Evolutionary conservation across 2,329 filamentous ascomycete genomes (phyloP), one percentile per base, ranked within the genome.

Genomic region (Fonsecaea monophora): DNA sequence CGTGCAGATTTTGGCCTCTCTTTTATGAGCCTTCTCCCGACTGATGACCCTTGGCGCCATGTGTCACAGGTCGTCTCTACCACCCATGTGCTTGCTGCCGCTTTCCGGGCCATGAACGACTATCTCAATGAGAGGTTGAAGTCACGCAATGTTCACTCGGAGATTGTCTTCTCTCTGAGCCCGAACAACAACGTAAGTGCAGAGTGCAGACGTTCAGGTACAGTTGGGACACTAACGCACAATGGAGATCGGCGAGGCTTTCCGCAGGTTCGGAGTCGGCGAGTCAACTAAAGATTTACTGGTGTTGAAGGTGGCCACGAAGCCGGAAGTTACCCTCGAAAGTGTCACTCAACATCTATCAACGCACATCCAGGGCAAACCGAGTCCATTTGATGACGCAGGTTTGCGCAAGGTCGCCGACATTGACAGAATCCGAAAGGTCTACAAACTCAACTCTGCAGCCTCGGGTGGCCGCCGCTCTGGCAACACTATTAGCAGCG

Each of bases 61-160:
- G 38, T 10, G 9, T 64, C 48, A 56, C 67, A 91, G 89, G 82
- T 96, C 65, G 78, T 93, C 30, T 93, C 92, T 0, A 84, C 89
- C 37, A 81, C 84, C 5, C 93, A 96, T 72, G 81, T 92, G 53
- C 84, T 95, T 30, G 87, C 91, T 0, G 91, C 92, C 30, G 85
- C 90, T 34, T 94, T 92, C 80, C 87, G 89, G 74, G 91, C 93
- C n/a, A 82, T 93, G 70, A 90, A 88, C 66, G 85, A 88, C 71
- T 83, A 87, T 67, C 76, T 87, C 3, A 86, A 86, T 69, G 82
- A 82, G 5, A 82, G 85, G 30, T 81, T 94, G 64, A 91, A 89
- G 77, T 95, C 92, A 4, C 89, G 90, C 53, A 97, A 96, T 73
- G 87, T 96, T 4, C 94, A 97, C 77, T 94, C 92, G 0, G 94